A percentile compares a stretch with the other conserved stretches of the same genome.
Conservation (phyloP, 331 rosid genomes). For the Cydonia oblonga region DNA sequence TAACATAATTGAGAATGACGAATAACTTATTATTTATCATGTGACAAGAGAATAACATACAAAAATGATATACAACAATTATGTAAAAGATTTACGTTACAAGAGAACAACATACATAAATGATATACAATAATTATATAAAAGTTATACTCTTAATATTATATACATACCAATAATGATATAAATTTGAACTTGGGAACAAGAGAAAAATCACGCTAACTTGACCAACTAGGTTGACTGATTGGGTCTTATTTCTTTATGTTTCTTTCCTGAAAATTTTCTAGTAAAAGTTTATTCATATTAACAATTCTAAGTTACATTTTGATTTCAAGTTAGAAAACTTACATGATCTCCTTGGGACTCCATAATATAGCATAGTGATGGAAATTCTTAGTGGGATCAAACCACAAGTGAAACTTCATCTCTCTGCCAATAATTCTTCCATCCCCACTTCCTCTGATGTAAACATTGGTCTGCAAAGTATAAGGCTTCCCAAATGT, state of each 20-base stretch:
- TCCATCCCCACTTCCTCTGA: conserved; percentile 92
- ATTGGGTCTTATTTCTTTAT: too few species aligned
- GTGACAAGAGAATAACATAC: neutral
- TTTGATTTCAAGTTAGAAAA: neutral
- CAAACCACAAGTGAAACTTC: conserved; percentile 95
- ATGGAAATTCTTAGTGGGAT: conserved; percentile 79
- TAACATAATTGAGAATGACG: neutral
- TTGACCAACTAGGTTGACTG: too few species aligned
- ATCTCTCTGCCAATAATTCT: conserved; percentile 82
- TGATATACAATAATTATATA: too few species aligned
- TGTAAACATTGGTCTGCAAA: conserved; percentile 79
- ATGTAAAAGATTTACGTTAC: too few species aligned
- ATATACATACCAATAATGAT: too few species aligned
- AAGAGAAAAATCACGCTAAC: too few species aligned
- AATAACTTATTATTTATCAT: neutral
- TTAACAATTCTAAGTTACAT: neutral
- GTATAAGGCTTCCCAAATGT: conserved; percentile 93
- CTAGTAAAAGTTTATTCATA: neutral
- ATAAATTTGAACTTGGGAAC: too few species aligned
- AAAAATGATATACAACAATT: too few species aligned
- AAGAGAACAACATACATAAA: neutral
- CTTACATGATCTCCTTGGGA: conserved; percentile 86
- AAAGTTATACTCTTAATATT: too few species aligned
- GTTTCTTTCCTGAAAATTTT: neutral
- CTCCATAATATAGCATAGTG: conserved; percentile 89